Evolutionary conservation across 2,329 filamentous ascomycete genomes (phyloP), one percentile per base, ranked within the genome.

Genomic region (Penicillium psychrosexuale): DNA sequence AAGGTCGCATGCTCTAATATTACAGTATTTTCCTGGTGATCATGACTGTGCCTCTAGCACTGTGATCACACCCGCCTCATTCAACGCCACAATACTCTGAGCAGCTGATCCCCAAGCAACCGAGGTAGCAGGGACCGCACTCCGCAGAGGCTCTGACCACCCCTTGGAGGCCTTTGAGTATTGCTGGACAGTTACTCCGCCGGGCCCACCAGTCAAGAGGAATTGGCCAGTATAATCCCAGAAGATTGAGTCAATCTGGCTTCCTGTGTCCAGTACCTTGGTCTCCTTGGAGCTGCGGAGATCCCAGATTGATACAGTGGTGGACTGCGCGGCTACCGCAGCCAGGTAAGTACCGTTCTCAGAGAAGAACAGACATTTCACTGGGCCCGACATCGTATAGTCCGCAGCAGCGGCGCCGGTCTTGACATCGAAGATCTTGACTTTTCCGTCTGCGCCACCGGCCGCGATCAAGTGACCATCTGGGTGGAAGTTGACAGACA

Each of bases 181-280:
- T 67, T 96, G 89, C 72, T 94, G 90, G 38, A 99, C 90, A 5
- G 89, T 90, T 44, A 97, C 78, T 28, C 91, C 91, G 42, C 87
- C 85, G 4, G 87, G 82, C 7, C 93, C 93, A 4, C 85, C 89
- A 12, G 89, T 88, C 27, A 92, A 89, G 50, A 99, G 80, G 77
- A 89, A 99, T 74, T 97, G 93, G 40, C 92, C 93, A 7, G 90
- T 94, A 78, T 96, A 97, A 70, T 99, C 94, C 92, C 92, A 99
- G 46, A 82, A 81, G 60, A 97, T 80, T 38, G 83, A 85, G 58
- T 89, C 83, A 45, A 96, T 84, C n/a, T 84, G 80, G 58, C 85
- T 87, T 53, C 91, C 93, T 43, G 88, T 87, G 61, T 97, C 91
- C 38, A 99, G 80, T n/a, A 88, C 84, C 80, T 96, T 96, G 69